Conservation (phyloP, 345 rosid genomes). For the Populus davidiana region DNA sequence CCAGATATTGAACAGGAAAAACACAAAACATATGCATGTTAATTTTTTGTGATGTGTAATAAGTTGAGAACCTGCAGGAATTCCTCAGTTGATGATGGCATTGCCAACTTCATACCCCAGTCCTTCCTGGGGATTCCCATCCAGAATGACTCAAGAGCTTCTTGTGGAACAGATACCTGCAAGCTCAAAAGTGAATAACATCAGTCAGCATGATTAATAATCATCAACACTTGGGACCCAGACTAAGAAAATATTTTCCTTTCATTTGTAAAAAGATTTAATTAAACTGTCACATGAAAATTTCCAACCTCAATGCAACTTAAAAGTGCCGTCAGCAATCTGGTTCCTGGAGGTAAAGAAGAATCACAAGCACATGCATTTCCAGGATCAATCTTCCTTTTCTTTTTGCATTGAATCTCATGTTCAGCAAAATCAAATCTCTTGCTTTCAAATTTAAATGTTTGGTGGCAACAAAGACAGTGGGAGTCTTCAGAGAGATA, state of each 20-base stretch:
- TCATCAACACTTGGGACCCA: neutral
- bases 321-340: conserved; percentile 63
- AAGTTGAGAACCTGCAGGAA: conserved; percentile 60
- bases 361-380: conserved; percentile 28
- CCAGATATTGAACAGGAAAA: neutral
- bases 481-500: conserved; percentile 50
- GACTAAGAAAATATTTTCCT: neutral
- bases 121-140: conserved; percentile 47
- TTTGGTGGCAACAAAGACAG: conserved; percentile 69
- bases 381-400: conserved; percentile 30
- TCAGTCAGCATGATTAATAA: neutral
- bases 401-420: conserved; percentile 43
- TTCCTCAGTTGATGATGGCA: conserved; percentile 59
- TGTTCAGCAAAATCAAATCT: conserved; percentile 35
- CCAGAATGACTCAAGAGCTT: conserved; percentile 81
- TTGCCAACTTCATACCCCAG: conserved; percentile 60
- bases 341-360: conserved; percentile 71
- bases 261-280: neutral
- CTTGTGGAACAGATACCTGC: conserved; percentile 72
- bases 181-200: conserved; percentile 6
- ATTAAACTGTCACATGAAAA: neutral
- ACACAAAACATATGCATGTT: neutral
- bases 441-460: conserved; percentile 36
- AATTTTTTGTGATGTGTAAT: neutral
- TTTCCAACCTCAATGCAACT: conserved; percentile 66